Evolutionary conservation across 306 rosid species (phyloP), one percentile per base, ranked within the genome.

Genomic region (Psophocarpus tetragonolobus): DNA sequence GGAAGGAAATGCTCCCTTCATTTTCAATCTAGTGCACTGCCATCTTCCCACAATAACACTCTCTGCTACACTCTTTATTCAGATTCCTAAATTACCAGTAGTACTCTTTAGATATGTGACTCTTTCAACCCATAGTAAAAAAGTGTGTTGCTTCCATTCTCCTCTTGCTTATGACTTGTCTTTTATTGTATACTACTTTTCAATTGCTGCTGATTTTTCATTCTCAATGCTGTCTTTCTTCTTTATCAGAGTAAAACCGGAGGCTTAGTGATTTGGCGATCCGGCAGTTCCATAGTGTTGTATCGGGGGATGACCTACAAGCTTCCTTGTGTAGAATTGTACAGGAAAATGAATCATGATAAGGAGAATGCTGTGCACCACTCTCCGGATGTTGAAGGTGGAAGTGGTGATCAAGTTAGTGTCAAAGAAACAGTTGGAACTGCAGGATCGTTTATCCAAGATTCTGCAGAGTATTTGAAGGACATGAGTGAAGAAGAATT

Each of bases 191-290:
- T 45, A 32, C 57, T 13, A 57, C 6, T 84, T 62, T 44, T 61
- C 27, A 71, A 78, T 10, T 41, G 71, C 69, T 68, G 23, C 81
- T 58, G 78, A 68, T 68, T 80, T 73, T 75, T 80, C 67, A 41
- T 77, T 51, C 45, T 56, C 76, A 8, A 54, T 23, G 21, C 64
- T 78, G 38, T 70, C 30, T 77, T 80, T 38, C 14, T 38, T 67
- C 78, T 72, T 71, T 47, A 68, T 80, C 83, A 94, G 98, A 88
- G 79, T 76, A 94, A 81, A 88, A 90, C 93, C 29, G 93, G 98
- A 76, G 97, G 98, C 51, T 80, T 90, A 79, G 94, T 94, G 73
- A 87, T 94, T 64, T 92, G 97, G 96, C 90, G 98, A 82, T 94
- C 97, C 0, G 98, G 98, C 44, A 87, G 97, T 78, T 87, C 91